Percentiles rank a stretch among this genome's conserved stretches.
These are phyloP conservation scores for Mycena polygramma DNA, from an alignment of 768 basidiomycete genomes.

Conservation along the genomic window DNA sequence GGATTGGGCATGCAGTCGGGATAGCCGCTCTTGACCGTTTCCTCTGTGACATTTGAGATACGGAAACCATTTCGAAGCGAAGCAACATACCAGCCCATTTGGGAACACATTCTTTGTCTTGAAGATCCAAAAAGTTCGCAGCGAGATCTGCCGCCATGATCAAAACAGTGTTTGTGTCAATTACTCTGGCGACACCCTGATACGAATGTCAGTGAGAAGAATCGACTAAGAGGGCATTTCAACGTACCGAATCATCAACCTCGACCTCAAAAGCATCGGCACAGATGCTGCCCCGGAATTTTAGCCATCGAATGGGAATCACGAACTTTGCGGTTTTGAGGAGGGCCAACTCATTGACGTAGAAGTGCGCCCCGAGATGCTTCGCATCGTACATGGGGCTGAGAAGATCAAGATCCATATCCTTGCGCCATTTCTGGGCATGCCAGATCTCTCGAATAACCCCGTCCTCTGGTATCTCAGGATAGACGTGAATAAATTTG, in stretches of 20 bases:
- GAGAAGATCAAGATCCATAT: slow-evolving; percentile 23
- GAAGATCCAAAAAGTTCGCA: slow-evolving; percentile 20
- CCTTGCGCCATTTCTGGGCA: slow-evolving; percentile 39
- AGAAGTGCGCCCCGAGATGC: slow-evolving; percentile 5
- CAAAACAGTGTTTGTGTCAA: not conserved
- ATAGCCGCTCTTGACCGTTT: slow-evolving; percentile 38
- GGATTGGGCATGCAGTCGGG: slow-evolving; percentile 50
- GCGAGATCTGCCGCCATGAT: slow-evolving; percentile 11
- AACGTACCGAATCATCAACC: not conserved
- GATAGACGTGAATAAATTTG: slow-evolving; percentile 10
- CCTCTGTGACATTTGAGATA: slow-evolving; percentile 8
- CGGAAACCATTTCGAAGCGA: slow-evolving; percentile 26
- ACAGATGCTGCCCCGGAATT: not conserved
- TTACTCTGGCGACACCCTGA: slow-evolving; percentile 8
- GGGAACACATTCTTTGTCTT: slow-evolving; percentile 9
- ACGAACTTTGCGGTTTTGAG: slow-evolving; percentile 7
- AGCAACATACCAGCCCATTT: slow-evolving; percentile 7
- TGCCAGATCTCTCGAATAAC: slow-evolving; percentile 21
- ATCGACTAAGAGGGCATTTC: not conserved
- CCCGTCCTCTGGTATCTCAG: slow-evolving; percentile 20
- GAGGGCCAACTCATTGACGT: slow-evolving; percentile 28
- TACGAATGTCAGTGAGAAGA: too few species aligned
- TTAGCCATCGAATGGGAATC: slow-evolving; percentile 29
- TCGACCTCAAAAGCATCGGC: slow-evolving; percentile 20
- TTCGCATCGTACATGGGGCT: slow-evolving; percentile 29